These are phyloP conservation scores for Balamuthia mandrillaris DNA, from an alignment of 208 protist genomes.

Conservation along the genomic window DNA sequence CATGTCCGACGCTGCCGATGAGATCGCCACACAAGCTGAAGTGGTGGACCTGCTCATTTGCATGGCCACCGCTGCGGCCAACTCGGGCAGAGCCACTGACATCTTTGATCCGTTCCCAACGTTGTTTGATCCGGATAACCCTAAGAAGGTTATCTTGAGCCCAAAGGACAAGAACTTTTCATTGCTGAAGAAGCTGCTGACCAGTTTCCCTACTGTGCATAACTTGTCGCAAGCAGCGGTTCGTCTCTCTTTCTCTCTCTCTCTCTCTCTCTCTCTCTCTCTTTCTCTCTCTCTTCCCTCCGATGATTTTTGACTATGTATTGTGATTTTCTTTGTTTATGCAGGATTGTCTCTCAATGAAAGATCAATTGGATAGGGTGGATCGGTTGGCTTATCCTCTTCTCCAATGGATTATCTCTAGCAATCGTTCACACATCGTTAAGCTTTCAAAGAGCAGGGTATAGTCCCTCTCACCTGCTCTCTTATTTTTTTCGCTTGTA, in stretches of 20 bases:
- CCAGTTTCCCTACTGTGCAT: not conserved
- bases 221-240: no score
- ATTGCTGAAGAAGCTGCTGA: not conserved
- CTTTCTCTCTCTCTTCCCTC: no score
- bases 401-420: conserved; percentile 44
- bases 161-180: conserved; percentile 3
- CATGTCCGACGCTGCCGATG: conserved; percentile 40
- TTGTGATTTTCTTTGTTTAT: not conserved
- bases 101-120: conserved; percentile 47
- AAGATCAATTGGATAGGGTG: not conserved
- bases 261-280: no score
- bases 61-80: conserved; percentile 37
- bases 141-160: not conserved
- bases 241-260: no score
- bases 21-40: conserved; percentile 31
- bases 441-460: conserved; percentile 13
- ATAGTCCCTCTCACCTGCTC: no score
- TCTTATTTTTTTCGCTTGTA: no score
- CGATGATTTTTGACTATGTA: no score
- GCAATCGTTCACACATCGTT: conserved; percentile 50
- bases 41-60: conserved; percentile 55
- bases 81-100: not conserved
- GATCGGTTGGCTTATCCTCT: conserved; percentile 45
- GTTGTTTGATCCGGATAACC: not conserved
- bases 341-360: not conserved